A percentile compares a stretch with the other conserved stretches of the same genome.
phyloP scores from a whole-genome alignment of 441 rosid species.

The Populus hybrid region DNA sequence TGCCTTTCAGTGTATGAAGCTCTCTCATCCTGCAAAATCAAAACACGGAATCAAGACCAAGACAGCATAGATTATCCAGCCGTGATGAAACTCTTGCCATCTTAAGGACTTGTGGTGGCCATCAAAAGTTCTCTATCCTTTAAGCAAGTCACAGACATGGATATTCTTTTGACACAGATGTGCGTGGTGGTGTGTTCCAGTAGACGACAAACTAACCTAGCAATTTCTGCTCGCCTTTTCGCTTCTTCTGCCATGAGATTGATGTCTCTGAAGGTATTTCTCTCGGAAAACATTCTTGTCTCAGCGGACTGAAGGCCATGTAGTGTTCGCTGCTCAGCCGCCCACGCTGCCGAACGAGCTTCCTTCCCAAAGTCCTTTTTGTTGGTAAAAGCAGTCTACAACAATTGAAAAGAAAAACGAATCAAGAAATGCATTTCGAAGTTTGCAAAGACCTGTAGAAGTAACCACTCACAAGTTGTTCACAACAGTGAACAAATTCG shows the following conservation, averaged over 20 bases:
- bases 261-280: conserved; percentile 61
- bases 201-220: conserved; percentile 43
- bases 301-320: conserved; percentile 76
- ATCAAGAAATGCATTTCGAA: background rate
- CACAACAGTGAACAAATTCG: background rate
- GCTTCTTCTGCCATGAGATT: conserved; percentile 87
- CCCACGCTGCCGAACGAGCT: conserved; percentile 96
- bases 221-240: conserved; percentile 80
- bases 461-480: too few relatives aligned
- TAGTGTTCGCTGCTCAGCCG: conserved; percentile 72
- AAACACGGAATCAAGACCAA: background rate
- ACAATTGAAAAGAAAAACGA: background rate
- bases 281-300: conserved; percentile 41
- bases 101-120: too few relatives aligned
- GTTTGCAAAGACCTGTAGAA: background rate
- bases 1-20: conserved; percentile 85
- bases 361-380: conserved; percentile 84
- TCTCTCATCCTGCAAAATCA: conserved; percentile 58
- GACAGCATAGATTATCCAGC: background rate
- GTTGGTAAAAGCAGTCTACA: conserved; percentile 83
- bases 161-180: background rate
- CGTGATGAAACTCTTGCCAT: too few relatives aligned
- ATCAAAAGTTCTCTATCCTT: background rate
- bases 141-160: background rate
- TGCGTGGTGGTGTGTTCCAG: background rate